Evolutionary conservation across 2,329 filamentous ascomycete genomes (phyloP).

Genomic region (Ophiosphaerella herpotricha): DNA sequence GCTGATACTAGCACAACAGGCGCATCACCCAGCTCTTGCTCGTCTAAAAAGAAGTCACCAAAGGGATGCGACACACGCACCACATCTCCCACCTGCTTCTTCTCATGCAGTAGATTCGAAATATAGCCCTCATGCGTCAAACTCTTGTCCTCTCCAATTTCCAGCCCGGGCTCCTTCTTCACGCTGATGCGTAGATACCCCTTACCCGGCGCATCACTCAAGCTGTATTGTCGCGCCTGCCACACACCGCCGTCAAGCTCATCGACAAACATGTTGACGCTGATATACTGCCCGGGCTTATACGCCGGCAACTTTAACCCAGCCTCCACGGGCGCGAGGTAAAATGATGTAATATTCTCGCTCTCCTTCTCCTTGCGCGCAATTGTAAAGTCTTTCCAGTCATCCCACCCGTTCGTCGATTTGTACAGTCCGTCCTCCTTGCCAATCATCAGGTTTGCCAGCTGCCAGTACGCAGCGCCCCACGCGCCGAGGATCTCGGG

Average conservation of each 20-base stretch:
- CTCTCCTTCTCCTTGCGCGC: constrained; percentile 67
- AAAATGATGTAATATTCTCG: constrained; percentile 72
- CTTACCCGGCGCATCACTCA: constrained; percentile 66
- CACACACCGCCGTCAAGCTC: constrained; percentile 54
- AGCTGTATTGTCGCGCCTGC: constrained; percentile 74
- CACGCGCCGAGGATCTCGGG: constrained; percentile 68
- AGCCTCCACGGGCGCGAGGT: constrained; percentile 67
- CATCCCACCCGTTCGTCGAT: constrained; percentile 64
- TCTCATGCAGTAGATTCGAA: constrained; percentile 70
- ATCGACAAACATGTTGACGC: constrained; percentile 63
- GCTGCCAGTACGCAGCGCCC: constrained; percentile 72
- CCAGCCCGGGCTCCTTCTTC: constrained; percentile 66
- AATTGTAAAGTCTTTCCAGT: constrained; percentile 71
- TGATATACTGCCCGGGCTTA: constrained; percentile 74
- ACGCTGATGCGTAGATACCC: constrained; percentile 72
- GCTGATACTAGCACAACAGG: constrained; percentile 70
- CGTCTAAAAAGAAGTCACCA: constrained; percentile 65
- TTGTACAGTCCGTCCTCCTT: constrained; percentile 68
- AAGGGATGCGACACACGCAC: constrained; percentile 69
- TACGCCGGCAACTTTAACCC: constrained; percentile 64
- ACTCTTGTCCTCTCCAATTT: constrained; percentile 51
- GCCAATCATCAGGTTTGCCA: constrained; percentile 73
- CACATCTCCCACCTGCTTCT: constrained; percentile 63
- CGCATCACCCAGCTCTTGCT: constrained; percentile 45
- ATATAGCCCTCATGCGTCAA: constrained; percentile 65